These are phyloP conservation scores for Oxyria digyna DNA, from an alignment of 148 eudicot genomes.

Conservation along the genomic window DNA sequence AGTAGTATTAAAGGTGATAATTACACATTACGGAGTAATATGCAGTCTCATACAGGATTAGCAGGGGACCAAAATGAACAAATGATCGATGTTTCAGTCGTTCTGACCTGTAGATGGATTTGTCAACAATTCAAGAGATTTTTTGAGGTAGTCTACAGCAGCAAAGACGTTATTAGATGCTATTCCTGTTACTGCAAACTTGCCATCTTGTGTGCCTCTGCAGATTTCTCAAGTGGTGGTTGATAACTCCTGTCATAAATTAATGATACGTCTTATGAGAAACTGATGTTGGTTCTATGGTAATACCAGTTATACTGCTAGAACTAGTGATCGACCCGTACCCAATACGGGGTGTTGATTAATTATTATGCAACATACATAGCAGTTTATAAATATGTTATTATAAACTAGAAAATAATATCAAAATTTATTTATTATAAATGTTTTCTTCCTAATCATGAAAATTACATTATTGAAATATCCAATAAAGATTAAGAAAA, in stretches of 20 bases:
- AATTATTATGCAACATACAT: no score
- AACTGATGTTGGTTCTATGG: no score
- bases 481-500: no score
- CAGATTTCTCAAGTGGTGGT: constrained; percentile 69
- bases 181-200: constrained; percentile 86
- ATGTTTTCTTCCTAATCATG: no score
- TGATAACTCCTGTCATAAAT: constrained; percentile 73
- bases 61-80: not conserved
- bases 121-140: constrained; percentile 76
- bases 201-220: constrained; percentile 84
- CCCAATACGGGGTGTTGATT: no score
- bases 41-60: not conserved
- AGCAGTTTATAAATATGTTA: no score
- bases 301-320: no score
- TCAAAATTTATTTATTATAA: no score
- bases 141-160: constrained; percentile 26
- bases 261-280: no score
- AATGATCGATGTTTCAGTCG: not conserved
- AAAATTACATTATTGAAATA: no score
- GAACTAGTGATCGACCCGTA: no score
- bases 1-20: not conserved
- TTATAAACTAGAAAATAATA: no score
- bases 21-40: constrained; percentile 3
- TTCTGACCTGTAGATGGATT: constrained; percentile 55
- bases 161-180: constrained; percentile 67